Conservation (phyloP, 129 eudicot species). For the Arctium lappa region DNA sequence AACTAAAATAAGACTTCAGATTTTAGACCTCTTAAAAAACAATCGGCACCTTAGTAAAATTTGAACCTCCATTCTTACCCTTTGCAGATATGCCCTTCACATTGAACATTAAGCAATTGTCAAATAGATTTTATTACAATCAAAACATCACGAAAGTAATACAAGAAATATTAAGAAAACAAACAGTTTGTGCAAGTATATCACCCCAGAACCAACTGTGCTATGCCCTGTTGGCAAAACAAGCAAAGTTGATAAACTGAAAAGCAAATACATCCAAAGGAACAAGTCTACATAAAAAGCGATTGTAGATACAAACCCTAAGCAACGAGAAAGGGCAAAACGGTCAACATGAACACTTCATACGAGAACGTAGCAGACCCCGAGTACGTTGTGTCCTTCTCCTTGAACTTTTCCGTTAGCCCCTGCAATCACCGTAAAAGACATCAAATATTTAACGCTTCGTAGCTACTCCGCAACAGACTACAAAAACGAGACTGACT, state of each 20-base stretch:
- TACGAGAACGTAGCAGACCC: constrained; percentile 80
- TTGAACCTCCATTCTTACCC: not conserved
- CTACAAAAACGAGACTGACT: not conserved
- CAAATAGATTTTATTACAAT: constrained; percentile 11
- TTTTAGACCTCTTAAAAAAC: too few relatives aligned
- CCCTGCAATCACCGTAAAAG: constrained; percentile 56
- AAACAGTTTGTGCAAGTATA: not conserved
- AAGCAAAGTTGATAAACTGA: constrained; percentile 10
- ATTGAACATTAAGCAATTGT: not conserved
- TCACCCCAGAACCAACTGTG: not conserved
- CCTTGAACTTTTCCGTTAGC: constrained; percentile 89
- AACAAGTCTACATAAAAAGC: not conserved
- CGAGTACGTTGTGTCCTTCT: constrained; percentile 58
- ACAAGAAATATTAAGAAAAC: not conserved
- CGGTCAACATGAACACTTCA: constrained; percentile 78
- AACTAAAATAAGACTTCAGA: too few relatives aligned
- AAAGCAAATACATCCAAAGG: not conserved
- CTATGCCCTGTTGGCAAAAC: not conserved
- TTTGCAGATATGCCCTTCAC: not conserved
- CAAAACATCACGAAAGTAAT: constrained; percentile 5
- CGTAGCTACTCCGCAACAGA: not conserved
- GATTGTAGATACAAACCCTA: constrained; percentile 32
- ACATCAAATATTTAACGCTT: not conserved
- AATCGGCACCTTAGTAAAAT: too few relatives aligned
- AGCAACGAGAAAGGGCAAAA: constrained; percentile 84